These are phyloP conservation scores for Pichia sp. DNA, from an alignment of 1,139 yeast species.

Conservation along the genomic window DNA sequence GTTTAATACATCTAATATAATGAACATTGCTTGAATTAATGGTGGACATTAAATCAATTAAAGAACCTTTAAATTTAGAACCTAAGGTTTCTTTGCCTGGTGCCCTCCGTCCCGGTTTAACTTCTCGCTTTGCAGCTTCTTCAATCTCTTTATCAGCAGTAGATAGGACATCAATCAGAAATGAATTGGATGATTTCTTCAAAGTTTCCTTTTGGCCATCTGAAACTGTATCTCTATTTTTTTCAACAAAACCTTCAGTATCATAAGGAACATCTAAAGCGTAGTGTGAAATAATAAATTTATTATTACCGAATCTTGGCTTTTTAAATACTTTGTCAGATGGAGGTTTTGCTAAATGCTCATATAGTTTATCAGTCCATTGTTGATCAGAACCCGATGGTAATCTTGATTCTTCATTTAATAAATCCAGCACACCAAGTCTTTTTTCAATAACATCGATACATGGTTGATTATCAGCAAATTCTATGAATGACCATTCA, in stretches of 20 bases:
- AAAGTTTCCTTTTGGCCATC: constrained; percentile 90
- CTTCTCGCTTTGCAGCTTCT: constrained; percentile 37
- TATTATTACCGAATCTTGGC: constrained; percentile 90
- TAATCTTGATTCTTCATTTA: constrained; percentile 92
- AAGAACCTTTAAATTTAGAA: constrained; percentile 84
- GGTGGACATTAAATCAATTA: constrained; percentile 88
- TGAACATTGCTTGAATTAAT: constrained; percentile 93
- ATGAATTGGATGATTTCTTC: constrained; percentile 57
- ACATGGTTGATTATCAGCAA: constrained; percentile 96
- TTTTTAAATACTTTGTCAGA: constrained; percentile 77
- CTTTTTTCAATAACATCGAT: constrained; percentile 87
- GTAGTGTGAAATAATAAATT: constrained; percentile 87
- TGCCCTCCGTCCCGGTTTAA: constrained; percentile 35
- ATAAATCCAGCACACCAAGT: constrained; percentile 77
- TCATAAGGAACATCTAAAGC: constrained; percentile 93
- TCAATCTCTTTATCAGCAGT: constrained; percentile 59
- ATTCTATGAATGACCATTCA: constrained; percentile 95
- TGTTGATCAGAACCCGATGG: constrained; percentile 93
- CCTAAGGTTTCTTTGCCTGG: constrained; percentile 90
- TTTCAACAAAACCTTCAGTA: constrained; percentile 91
- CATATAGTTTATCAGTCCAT: constrained; percentile 87
- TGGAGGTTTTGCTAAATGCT: constrained; percentile 74
- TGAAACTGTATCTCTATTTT: constrained; percentile 94
- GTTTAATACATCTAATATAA: constrained; percentile 95
- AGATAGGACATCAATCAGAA: constrained; percentile 57